Evolutionary conservation across 2,329 filamentous ascomycete genomes (phyloP).

Genomic region (Verticillium tricorpus): DNA sequence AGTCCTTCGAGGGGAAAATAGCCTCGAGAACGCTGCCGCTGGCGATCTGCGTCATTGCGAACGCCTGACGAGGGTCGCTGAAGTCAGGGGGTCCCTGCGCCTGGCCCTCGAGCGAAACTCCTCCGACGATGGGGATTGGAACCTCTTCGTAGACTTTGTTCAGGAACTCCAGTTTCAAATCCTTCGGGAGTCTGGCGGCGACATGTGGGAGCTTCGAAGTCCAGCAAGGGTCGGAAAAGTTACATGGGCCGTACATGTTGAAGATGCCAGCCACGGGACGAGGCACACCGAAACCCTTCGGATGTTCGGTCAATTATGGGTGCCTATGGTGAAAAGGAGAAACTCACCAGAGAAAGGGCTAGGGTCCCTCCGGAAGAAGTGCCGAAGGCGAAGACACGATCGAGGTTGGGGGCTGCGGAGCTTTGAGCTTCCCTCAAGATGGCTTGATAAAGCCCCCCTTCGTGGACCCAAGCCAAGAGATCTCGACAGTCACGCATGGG

Average conservation of each 20-base stretch:
- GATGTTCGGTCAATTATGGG: background rate
- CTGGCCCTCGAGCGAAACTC: constrained; percentile 36
- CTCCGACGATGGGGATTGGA: constrained; percentile 30
- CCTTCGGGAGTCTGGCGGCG: constrained; percentile 18
- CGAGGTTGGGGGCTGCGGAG: constrained; percentile 13
- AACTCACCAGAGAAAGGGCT: constrained; percentile 28
- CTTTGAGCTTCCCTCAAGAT: constrained; percentile 15
- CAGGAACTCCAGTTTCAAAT: constrained; percentile 23
- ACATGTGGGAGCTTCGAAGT: constrained; percentile 24
- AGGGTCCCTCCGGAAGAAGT: constrained; percentile 30
- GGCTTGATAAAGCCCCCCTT: constrained; percentile 19
- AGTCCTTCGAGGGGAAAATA: constrained; percentile 20
- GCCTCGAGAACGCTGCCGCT: constrained; percentile 30
- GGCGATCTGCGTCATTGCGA: constrained; percentile 35
- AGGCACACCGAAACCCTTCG: constrained; percentile 30
- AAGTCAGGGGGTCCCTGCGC: constrained; percentile 26
- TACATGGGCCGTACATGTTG: constrained; percentile 35
- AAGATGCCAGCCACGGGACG: constrained; percentile 31
- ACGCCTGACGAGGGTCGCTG: constrained; percentile 29
- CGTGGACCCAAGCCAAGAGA: constrained; percentile 28
- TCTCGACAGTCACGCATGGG: constrained; percentile 28
- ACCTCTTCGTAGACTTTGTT: constrained; percentile 27
- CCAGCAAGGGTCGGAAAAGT: constrained; percentile 33
- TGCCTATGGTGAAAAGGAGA: background rate
- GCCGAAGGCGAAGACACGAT: constrained; percentile 28